These are phyloP conservation scores for Monascus purpureus DNA, from an alignment of 495 filamentous ascomycete genomes.

Conservation along the genomic window DNA sequence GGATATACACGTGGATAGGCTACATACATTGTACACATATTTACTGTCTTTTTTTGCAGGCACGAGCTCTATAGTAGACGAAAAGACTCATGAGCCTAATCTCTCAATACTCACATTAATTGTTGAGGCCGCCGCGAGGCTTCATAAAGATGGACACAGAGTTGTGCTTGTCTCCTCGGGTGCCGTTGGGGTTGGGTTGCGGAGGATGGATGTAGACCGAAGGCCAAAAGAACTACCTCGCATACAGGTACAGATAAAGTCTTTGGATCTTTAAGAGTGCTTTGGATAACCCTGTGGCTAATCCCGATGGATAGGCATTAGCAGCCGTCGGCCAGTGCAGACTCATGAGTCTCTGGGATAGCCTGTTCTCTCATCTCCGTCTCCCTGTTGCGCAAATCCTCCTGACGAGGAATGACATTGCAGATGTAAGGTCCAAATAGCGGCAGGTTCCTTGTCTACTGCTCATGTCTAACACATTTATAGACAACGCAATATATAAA, in stretches of 20 bases:
- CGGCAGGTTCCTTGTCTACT: background rate
- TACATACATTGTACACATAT: conserved; percentile 1
- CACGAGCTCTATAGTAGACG: conserved; percentile 94
- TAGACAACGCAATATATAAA: conserved; percentile 90
- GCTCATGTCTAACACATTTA: conserved; percentile 5
- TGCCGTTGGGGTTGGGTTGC: conserved; percentile 84
- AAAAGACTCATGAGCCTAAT: conserved; percentile 92
- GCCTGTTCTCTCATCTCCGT: conserved; percentile 69
- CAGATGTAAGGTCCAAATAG: conserved; percentile 50
- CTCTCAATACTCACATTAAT: conserved; percentile 80
- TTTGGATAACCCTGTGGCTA: conserved; percentile 2
- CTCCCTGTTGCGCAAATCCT: conserved; percentile 92
- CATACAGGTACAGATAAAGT: conserved; percentile 44
- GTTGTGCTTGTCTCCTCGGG: conserved; percentile 95
- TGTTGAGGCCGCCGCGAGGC: conserved; percentile 76
- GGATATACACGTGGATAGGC: conserved; percentile 1
- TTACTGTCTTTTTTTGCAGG: conserved; percentile 34
- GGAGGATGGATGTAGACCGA: conserved; percentile 78
- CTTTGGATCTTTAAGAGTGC: background rate
- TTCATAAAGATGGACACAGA: conserved; percentile 81
- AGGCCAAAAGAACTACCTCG: conserved; percentile 78
- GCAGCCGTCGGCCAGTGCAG: conserved; percentile 94
- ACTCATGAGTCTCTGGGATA: conserved; percentile 92
- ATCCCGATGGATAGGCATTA: conserved; percentile 45
- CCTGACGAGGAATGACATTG: conserved; percentile 92